Percentiles rank a stretch among this genome's conserved stretches.
Evolutionary conservation across 2,329 filamentous ascomycete genomes (phyloP).

Genomic region (Stromatinia cepivora): DNA sequence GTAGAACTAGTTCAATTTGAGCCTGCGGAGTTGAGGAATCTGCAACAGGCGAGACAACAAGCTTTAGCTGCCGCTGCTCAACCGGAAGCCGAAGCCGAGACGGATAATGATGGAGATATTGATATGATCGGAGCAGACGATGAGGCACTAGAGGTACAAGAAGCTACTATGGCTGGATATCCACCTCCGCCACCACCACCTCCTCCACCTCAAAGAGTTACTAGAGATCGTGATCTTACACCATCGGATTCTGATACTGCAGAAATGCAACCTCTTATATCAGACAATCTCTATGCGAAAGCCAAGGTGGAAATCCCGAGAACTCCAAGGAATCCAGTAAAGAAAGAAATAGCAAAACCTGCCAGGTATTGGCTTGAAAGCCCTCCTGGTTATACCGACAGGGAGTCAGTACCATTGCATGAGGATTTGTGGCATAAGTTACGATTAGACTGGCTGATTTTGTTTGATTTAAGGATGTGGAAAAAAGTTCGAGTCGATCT

Average conservation of each 20-base stretch:
- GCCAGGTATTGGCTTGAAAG: conserved; percentile 85
- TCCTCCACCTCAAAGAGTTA: conserved; percentile 46
- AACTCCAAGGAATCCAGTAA: conserved; percentile 65
- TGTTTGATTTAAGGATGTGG: conserved; percentile 95
- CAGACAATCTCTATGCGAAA: conserved; percentile 61
- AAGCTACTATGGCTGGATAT: conserved; percentile 77
- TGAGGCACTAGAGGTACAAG: conserved; percentile 69
- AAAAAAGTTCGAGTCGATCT: conserved; percentile 91
- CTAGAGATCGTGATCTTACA: conserved; percentile 61
- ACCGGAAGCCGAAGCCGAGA: conserved; percentile 41
- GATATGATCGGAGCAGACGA: conserved; percentile 49
- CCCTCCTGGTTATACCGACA: conserved; percentile 66
- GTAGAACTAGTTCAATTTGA: conserved; percentile 11
- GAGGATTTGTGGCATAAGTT: conserved; percentile 90
- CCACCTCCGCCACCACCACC: conserved; percentile 56
- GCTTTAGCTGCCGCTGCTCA: conserved; percentile 33
- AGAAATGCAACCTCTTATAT: conserved; percentile 59
- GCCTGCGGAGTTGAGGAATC: conserved; percentile 32
- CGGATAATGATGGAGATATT: conserved; percentile 46
- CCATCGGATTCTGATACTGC: conserved; percentile 73
- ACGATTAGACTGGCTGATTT: conserved; percentile 87
- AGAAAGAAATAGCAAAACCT: conserved; percentile 56
- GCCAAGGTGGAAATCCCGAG: conserved; percentile 74
- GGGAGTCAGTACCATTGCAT: conserved; percentile 64
- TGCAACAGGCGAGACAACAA: background rate